Conservation (phyloP, 2,329 filamentous ascomycete genomes). For the Acrocalymma vagum region DNA sequence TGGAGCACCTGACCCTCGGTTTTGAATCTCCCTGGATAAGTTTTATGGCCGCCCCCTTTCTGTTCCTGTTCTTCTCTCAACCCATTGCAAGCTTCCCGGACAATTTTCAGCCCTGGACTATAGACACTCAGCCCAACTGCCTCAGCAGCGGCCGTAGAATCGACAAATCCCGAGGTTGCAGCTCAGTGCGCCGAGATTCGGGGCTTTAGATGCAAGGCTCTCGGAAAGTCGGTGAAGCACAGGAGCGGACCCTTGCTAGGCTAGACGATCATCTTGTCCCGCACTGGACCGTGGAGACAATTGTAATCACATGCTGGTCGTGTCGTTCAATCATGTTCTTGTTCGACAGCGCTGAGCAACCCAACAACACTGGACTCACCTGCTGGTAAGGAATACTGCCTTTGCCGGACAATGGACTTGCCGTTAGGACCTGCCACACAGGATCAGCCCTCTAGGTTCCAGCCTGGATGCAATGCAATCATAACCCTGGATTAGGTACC, state of each 20-base stretch:
- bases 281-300: constrained; percentile 25
- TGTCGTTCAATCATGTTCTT: constrained; percentile 37
- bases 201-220: constrained; percentile 35
- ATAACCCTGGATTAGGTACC: constrained; percentile 4
- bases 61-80: constrained; percentile 22
- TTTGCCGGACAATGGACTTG: constrained; percentile 12
- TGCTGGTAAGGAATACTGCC: no score
- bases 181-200: constrained; percentile 32
- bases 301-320: constrained; percentile 31
- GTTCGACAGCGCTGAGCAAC: constrained; percentile 28
- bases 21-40: constrained; percentile 22
- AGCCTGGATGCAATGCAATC: constrained; percentile 9
- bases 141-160: constrained; percentile 37
- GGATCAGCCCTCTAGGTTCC: background rate
- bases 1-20: constrained; percentile 25
- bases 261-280: constrained; percentile 18
- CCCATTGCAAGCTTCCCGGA: constrained; percentile 7
- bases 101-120: constrained; percentile 10
- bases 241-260: constrained; percentile 29
- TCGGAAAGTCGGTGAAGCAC: constrained; percentile 33
- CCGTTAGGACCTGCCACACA: background rate
- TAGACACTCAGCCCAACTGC: constrained; percentile 25
- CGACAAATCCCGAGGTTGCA: constrained; percentile 28
- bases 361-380: constrained; percentile 17
- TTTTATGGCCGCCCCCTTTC: constrained; percentile 30